Evolutionary conservation across 768 basidiomycete genomes (phyloP), one percentile per base, ranked within the genome.

Genomic region (Infundibulicybe gibba): DNA sequence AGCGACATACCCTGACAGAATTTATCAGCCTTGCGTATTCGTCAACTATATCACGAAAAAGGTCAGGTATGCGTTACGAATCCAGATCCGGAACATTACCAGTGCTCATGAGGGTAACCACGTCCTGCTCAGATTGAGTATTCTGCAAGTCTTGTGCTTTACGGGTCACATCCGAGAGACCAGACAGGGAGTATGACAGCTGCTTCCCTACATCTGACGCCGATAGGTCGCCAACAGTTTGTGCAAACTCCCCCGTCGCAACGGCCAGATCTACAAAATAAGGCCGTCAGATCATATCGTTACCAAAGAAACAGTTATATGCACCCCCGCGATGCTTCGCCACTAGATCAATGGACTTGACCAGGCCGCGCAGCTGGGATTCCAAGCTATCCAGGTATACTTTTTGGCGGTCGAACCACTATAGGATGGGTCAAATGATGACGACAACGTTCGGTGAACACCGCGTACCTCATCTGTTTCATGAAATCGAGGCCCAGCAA

Each of bases 341-440:
- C n/a, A 92, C 90, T 0, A 74, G 46, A 49, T 95, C 90, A 42
- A 98, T 87, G 0, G 92, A 81, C 66, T 89, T 94, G 41, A 91
- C 87, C 2, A 97, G 74, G 2, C 84, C 81, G 17, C 89, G 86
- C 14, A 97, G 74, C 58, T 97, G 94, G 0, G 85, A 80, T 63
- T 99, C 97, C 16, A 98, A 77, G 37, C 83, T 83, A 54, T 98
- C 94, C 10, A 99, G 76, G 59, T 90, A 92, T 0, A 71, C 65
- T 49, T 87, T 90, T 61, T 93, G 86, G 51, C 80, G 79, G 57
- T 97, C 93, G 56, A 97, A 98, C 93, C 93, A 98, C 83, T 94
- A 38, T 15, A 33, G 32, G 47, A 41, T 33, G 40, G 5, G 34
- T 51, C 31, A n/a, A 6, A 13, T 32, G 15, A 46, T 41, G 43